Evolutionary conservation across 257 asterid species (phyloP), one percentile per base, ranked within the genome.

Genomic region (Solanum tacnaense): DNA sequence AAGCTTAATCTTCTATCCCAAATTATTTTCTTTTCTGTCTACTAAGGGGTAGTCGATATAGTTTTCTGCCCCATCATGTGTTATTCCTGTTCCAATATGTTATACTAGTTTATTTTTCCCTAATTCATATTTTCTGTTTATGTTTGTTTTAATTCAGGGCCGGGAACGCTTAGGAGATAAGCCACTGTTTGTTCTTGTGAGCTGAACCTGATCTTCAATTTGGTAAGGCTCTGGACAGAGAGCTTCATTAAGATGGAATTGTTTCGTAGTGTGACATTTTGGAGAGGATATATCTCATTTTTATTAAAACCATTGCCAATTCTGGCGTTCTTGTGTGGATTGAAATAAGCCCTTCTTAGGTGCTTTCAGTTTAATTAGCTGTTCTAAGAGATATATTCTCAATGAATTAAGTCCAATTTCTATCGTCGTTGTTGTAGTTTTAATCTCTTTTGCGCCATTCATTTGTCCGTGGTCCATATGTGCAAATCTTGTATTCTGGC

Each of bases 121-220:
- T 9, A 29, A 25, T 34, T 68, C 73, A 65, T 46, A 27, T 31
- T 88, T 70, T 60, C 82, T 89, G 88, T 67, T 83, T 62, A 56
- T 5, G 78, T 88, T 81, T 29, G 44, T 52, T 83, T 87, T 21
- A 25, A 36, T 68, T 41, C 93, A 95, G 99, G 99, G 99, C 15
- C 98, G 98, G n/a, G 95, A 89, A 72, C 92, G 89, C 89, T 52
- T 96, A 88, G 98, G 95, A 83, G 94, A 90, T 90, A 95, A 91
- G 75, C 89, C 96, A 18, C 83, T 96, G 89, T 96, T 94, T 93
- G 96, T 96, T 90, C 98, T 96, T 76, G 94, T 96, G 89, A 93
- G 88, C 95, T 93, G 62, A 88, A 46, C 67, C 74, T 87, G 87
- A 83, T 58, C 75, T 5, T 85, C 87, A 71, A 41, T 18, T 20